Base-by-base conservation (phyloP, 208 protist genomes). In the Trypanosomatidae sp. region DNA sequence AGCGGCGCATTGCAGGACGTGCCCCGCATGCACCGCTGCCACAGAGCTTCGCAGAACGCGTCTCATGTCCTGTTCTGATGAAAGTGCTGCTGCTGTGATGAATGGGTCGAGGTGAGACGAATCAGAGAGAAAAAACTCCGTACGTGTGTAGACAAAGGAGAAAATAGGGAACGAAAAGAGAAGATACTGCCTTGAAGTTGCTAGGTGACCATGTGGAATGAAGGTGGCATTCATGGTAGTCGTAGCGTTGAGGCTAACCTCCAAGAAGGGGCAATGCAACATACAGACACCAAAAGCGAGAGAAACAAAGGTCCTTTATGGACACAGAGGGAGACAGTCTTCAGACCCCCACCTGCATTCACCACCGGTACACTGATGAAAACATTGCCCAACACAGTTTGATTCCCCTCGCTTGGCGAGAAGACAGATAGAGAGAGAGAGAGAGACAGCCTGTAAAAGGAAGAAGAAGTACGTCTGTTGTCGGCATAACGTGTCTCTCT, bases 41-140 rank as follows among this genome's bases (percentile, higher is more conserved):
- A 28, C 33, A 13, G 49, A 55, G 47, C 56, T 62, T 39, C 3
- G 43, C 22, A 41, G 19, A 56, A 75, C 28, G 36, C 62, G 71
- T 25, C 59, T 62, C 74, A 79, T 78, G 5, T 22, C 28, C 19
- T 33, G 3, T 7, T 12, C 64, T 22, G 33, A 9, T 46, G 22
- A 44, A 47, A 22, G 5, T 28, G 6, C 22, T 5, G 44, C 64
- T 22, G 13, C 44, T 5, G 41, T n/a, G n/a, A 28, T 28, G 64
- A 15, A 25, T 1, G 44, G 0, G 44, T 4, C n/a, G 15, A 33
- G 44, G 41, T 4, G 44, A 36, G 10, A 53, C 10, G 43, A 17
- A 0, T 17, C 19, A 2, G 62, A 30, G 28, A 39, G 5, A 39
- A 62, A 8, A 30, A 39, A 62, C 2, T 15, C 2, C 0, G 19